Evolutionary conservation across 2,329 filamentous ascomycete genomes (phyloP), one percentile per base, ranked within the genome.

Genomic region (Tolypocladium album): DNA sequence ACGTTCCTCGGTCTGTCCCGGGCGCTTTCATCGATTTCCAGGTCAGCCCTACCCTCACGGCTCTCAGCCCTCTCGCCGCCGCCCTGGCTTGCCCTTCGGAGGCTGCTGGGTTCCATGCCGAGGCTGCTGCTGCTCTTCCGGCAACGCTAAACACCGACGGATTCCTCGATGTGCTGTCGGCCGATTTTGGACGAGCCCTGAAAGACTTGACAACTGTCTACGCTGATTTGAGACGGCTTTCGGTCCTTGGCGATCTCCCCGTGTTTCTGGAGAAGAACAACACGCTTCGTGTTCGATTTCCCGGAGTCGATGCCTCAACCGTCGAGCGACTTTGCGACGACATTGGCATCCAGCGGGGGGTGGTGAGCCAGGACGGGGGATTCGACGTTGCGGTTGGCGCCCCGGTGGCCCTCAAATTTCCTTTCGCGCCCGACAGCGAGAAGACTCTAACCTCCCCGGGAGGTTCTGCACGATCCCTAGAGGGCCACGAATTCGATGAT

Each of bases 1-100:
- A 78, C 52, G 76, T 84, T 9, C 77, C 82, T 58, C 81, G 77
- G 71, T 74, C 68, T 74, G 63, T 76, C 3, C 85, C 90, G 3
- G 94, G 94, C 34, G 89, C 92, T 1, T 93, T 85, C 73, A 81
- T 99, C 70, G 92, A 96, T 74, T 99, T 97, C 77, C 82, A 86
- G 67, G 78, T 97, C 67, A 91, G 86, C 74, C 94, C 94, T 3
- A 95, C 90, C 61, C 85, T 97, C 70, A 97, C 93, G 39, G 91
- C 93, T 38, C 82, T 99, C 61, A 88, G 88, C 66, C 86, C 89
- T 12, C 78, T 95, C 50, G 81, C 80, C 60, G 80, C 80, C 12
- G 79, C 76, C 13, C 75, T 88, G 60, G 77, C 83, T 24, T 75
- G 73, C 61, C 68, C 74, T 4, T 70, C 73, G 3, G 68, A 68